Evolutionary conservation across 108 stramenopile genomes (phyloP).

Genomic region (Skeletonema potamos): DNA sequence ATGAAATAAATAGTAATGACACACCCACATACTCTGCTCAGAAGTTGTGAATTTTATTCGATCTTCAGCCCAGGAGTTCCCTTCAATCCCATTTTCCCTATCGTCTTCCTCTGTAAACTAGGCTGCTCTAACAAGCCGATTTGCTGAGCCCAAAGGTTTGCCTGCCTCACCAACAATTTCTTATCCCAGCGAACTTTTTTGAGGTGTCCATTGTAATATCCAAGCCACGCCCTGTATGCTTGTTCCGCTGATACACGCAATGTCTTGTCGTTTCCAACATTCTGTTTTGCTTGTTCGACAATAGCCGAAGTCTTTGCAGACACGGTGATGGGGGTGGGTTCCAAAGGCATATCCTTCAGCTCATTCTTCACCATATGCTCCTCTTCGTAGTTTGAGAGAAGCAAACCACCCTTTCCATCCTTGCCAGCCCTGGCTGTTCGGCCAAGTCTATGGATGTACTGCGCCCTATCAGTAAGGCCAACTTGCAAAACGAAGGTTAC

Average conservation of each 20-base stretch:
- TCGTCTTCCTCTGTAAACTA: constrained; percentile 4
- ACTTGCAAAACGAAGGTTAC: constrained; percentile 82
- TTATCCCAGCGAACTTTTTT: constrained; percentile 25
- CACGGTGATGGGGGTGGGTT: constrained; percentile 13
- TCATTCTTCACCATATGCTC: constrained; percentile 39
- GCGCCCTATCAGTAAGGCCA: constrained; percentile 69
- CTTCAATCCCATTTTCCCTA: constrained; percentile 28
- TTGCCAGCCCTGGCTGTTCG: constrained; percentile 90
- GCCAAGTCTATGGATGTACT: constrained; percentile 93
- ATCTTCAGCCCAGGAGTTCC: constrained; percentile 23
- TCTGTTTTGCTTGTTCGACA: neutral
- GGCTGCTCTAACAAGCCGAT: constrained; percentile 41
- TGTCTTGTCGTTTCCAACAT: constrained; percentile 20
- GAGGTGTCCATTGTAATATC: constrained; percentile 71
- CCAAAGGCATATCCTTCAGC: constrained; percentile 49
- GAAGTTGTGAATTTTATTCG: neutral
- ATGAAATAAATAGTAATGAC: constrained; percentile 2
- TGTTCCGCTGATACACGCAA: constrained; percentile 25
- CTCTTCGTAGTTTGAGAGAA: constrained; percentile 58
- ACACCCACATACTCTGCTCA: neutral
- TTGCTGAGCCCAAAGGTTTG: constrained; percentile 50
- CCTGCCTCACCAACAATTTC: constrained; percentile 40
- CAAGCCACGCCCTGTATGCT: constrained; percentile 68
- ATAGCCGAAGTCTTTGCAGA: constrained; percentile 1
- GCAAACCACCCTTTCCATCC: constrained; percentile 52